A percentile compares a stretch with the other conserved stretches of the same genome.
These are phyloP conservation scores for Ogataea corticis DNA, from an alignment of 805 yeast genomes.

Conservation along the genomic window DNA sequence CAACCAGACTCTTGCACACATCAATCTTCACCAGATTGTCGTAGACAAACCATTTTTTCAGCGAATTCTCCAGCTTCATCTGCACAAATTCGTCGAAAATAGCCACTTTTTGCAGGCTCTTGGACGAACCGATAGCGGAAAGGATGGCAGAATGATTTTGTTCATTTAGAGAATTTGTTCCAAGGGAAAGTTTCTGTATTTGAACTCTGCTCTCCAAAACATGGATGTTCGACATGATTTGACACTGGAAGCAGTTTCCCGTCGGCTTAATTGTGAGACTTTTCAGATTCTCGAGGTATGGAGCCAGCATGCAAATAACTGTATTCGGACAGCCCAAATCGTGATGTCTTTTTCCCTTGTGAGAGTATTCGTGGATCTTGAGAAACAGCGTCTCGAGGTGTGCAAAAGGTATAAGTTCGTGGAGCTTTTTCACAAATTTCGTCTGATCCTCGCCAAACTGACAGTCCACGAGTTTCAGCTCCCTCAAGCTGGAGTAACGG, in stretches of 20 bases:
- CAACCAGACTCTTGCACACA: slow-evolving; percentile 17
- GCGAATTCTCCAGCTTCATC: slow-evolving; percentile 18
- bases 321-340: slow-evolving; percentile 2
- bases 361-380: slow-evolving; percentile 29
- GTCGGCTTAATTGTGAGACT: slow-evolving; percentile 26
- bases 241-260: slow-evolving; percentile 31
- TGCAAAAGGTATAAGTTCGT: slow-evolving; percentile 9
- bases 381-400: slow-evolving; percentile 16
- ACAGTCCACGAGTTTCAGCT: slow-evolving; percentile 24
- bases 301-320: slow-evolving; percentile 14
- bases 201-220: slow-evolving; percentile 12
- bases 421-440: slow-evolving; percentile 5
- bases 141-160: slow-evolving; percentile 12
- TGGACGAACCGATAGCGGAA: slow-evolving; percentile 3
- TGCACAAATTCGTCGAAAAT: slow-evolving; percentile 27
- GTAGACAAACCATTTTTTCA: slow-evolving; percentile 29
- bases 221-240: slow-evolving; percentile 18
- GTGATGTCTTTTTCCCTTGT: slow-evolving; percentile 22
- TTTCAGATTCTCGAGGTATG: slow-evolving; percentile 20
- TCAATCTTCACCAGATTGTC: slow-evolving; percentile 24
- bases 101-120: slow-evolving; percentile 15
- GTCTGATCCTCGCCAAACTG: slow-evolving; percentile 25
- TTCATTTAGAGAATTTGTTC: slow-evolving; percentile 21
- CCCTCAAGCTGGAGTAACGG: slow-evolving; percentile 16
- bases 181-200: slow-evolving; percentile 18